Evolutionary conservation across 202 grass and related monocot genomes (phyloP).

Genomic region (Zoysia matrella): DNA sequence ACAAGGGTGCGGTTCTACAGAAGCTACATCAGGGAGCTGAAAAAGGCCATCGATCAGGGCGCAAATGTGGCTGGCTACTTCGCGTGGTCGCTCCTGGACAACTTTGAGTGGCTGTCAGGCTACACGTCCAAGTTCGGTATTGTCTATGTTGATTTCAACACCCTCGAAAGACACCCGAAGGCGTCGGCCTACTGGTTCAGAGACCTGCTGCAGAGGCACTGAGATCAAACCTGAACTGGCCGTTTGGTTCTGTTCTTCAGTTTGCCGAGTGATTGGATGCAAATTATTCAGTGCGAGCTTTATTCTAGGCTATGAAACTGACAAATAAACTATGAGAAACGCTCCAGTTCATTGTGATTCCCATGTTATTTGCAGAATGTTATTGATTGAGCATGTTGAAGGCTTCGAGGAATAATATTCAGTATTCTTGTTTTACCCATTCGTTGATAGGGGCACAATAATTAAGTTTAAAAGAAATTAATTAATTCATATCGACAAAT

Average conservation of each 20-base stretch:
- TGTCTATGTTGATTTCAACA: conserved; percentile 75
- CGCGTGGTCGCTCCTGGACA: neutral
- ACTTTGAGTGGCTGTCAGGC: conserved; percentile 55
- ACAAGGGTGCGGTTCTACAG: conserved; percentile 6
- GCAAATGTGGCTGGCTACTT: conserved; percentile 8
- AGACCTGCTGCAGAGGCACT: conserved; percentile 60
- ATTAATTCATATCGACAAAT: neutral
- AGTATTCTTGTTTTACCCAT: neutral
- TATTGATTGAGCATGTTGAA: neutral
- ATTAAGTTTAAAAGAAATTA: neutral
- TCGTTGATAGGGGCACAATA: too few species aligned
- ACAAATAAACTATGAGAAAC: conserved; percentile 24
- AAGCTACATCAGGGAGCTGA: neutral
- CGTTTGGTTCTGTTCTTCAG: neutral
- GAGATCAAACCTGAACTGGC: neutral
- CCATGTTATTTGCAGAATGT: neutral
- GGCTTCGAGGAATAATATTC: neutral
- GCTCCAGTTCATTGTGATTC: conserved; percentile 5
- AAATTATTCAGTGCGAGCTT: neutral
- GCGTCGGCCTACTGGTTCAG: conserved; percentile 83
- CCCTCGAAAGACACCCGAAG: conserved; percentile 65
- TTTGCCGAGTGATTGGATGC: neutral
- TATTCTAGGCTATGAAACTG: neutral
- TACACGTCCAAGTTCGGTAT: conserved; percentile 84
- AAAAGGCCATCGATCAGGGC: neutral